phyloP scores from a whole-genome alignment of 108 stramenopile species.

The Cyclotella distinguenda region DNA sequence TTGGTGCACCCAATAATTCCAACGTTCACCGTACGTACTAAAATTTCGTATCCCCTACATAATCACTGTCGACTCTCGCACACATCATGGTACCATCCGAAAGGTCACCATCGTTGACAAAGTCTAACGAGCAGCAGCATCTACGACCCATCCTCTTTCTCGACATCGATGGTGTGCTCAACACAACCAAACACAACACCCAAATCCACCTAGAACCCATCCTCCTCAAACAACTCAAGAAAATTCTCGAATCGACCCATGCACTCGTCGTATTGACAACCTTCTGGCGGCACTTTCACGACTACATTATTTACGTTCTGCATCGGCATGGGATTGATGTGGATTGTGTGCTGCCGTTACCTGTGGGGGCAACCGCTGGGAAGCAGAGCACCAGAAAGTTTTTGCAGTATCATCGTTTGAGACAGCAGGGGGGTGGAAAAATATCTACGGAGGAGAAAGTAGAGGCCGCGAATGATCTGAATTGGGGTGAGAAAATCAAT shows the following conservation, averaged over 20 bases:
- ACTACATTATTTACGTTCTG: slow-evolving; percentile 37
- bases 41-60: too few relatives aligned
- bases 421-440: neutral
- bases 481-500: neutral
- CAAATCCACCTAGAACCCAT: slow-evolving; percentile 36
- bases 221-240: slow-evolving; percentile 32
- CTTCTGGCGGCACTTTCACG: slow-evolving; percentile 50
- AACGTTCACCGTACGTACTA: too few relatives aligned
- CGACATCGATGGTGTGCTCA: slow-evolving; percentile 49
- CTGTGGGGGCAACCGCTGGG: slow-evolving; percentile 31
- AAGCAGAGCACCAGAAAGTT: slow-evolving; percentile 39
- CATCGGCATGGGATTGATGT: slow-evolving; percentile 44
- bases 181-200: slow-evolving; percentile 33
- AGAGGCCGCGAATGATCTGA: neutral
- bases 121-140: too few relatives aligned
- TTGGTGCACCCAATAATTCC: too few relatives aligned
- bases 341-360: slow-evolving; percentile 24
- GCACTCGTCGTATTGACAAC: slow-evolving; percentile 39
- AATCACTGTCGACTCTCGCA: too few relatives aligned
- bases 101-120: too few relatives aligned
- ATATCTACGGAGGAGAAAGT: neutral
- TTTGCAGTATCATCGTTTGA: slow-evolving; percentile 16
- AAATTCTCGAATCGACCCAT: slow-evolving; percentile 27
- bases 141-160: slow-evolving; percentile 45
- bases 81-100: too few relatives aligned